Evolutionary conservation across 108 stramenopile species (phyloP).

Genomic region (Stephanodiscus minutulus): DNA sequence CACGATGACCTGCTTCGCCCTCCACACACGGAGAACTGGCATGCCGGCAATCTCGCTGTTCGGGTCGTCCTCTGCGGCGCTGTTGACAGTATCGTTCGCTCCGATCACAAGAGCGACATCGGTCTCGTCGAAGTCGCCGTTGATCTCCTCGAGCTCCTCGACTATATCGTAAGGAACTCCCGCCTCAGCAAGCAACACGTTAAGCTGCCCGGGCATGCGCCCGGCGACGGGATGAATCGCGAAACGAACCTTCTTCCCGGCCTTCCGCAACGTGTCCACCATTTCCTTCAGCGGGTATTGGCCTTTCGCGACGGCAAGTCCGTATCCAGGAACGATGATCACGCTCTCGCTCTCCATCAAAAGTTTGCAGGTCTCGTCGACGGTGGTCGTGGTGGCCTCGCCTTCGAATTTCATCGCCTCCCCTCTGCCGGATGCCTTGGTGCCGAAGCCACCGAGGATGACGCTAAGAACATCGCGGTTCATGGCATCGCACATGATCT

Average conservation of each 20-base stretch:
- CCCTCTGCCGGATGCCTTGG: slow-evolving; percentile 85
- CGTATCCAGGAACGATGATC: slow-evolving; percentile 98
- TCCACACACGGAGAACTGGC: slow-evolving; percentile 98
- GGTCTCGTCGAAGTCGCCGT: slow-evolving; percentile 92
- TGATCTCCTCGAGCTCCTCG: slow-evolving; percentile 98
- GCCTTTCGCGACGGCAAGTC: slow-evolving; percentile 97
- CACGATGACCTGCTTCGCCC: slow-evolving; percentile 97
- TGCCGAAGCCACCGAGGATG: slow-evolving; percentile 94
- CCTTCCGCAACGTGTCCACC: slow-evolving; percentile 79
- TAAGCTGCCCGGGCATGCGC: slow-evolving; percentile 99
- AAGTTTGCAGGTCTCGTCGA: slow-evolving; percentile 81
- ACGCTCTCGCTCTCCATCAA: slow-evolving; percentile 87
- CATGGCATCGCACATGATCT: slow-evolving; percentile 99
- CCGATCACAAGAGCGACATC: slow-evolving; percentile 97
- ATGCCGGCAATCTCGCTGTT: slow-evolving; percentile 95
- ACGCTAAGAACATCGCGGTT: slow-evolving; percentile 95
- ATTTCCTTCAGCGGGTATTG: slow-evolving; percentile 97
- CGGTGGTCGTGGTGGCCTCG: slow-evolving; percentile 86
- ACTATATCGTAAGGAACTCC: slow-evolving; percentile 99
- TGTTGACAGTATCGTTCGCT: slow-evolving; percentile 99
- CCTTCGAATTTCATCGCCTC: slow-evolving; percentile 93
- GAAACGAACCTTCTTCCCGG: slow-evolving; percentile 94
- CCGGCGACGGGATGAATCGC: slow-evolving; percentile 99
- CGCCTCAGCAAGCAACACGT: slow-evolving; percentile 99
- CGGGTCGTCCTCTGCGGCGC: slow-evolving; percentile 97